Evolutionary conservation across 768 basidiomycete species (phyloP).

Genomic region (Pisolithus tinctorius): DNA sequence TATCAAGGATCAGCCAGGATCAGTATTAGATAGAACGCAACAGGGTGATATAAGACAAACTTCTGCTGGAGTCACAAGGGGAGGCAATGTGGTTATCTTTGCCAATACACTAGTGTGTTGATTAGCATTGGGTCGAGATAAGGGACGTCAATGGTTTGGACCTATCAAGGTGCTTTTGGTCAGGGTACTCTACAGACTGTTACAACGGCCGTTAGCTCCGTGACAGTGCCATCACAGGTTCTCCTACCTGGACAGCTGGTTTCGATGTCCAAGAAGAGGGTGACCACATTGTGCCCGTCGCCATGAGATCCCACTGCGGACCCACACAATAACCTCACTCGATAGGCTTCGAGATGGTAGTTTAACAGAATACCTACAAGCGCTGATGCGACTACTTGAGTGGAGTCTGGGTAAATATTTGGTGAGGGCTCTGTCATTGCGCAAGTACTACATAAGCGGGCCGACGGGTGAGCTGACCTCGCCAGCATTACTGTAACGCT

Average conservation of each 20-base stretch:
- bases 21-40: constrained; percentile 12
- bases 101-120: constrained; percentile 54
- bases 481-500: too few relatives aligned
- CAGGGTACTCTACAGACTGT: constrained; percentile 68
- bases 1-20: constrained; percentile 18
- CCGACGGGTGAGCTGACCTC: too few relatives aligned
- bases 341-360: too few relatives aligned
- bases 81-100: constrained; percentile 76
- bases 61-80: constrained; percentile 89
- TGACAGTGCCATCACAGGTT: background rate
- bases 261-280: constrained; percentile 78
- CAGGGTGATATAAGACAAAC: constrained; percentile 35
- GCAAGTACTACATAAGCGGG: too few relatives aligned
- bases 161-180: constrained; percentile 54
- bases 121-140: constrained; percentile 1
- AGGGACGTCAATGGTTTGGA: constrained; percentile 19
- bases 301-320: background rate
- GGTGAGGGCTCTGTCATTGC: too few relatives aligned
- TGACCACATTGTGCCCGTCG: constrained; percentile 41
- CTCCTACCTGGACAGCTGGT: constrained; percentile 63
- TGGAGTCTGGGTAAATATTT: too few relatives aligned
- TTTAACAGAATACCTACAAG: too few relatives aligned
- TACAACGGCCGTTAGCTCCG: background rate
- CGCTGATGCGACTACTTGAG: too few relatives aligned
- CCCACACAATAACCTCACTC: too few relatives aligned